Evolutionary conservation across 192 early-diverging fungal genomes (phyloP).

Genomic region (Pilaira anomala): DNA sequence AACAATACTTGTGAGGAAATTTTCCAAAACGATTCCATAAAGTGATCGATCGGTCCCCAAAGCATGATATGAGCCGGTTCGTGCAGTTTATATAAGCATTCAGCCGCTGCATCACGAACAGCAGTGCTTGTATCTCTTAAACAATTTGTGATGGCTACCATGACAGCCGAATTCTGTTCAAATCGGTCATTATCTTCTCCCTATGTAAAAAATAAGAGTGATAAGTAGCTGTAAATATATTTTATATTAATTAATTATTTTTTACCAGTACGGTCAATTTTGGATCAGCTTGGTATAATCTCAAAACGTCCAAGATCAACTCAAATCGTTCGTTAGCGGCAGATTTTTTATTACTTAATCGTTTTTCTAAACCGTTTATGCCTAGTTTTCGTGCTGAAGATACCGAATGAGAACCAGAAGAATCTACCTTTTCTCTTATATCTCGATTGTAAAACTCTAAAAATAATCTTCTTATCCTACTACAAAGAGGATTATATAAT

Average conservation of each 20-base stretch:
- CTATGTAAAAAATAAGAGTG: too few species aligned
- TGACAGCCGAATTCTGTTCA: slow-evolving; percentile 70
- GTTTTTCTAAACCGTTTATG: slow-evolving; percentile 39
- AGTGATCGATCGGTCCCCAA: slow-evolving; percentile 74
- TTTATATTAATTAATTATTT: slow-evolving; percentile 19
- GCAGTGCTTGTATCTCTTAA: slow-evolving; percentile 65
- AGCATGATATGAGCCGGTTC: slow-evolving; percentile 61
- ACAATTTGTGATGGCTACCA: slow-evolving; percentile 70
- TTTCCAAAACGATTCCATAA: slow-evolving; percentile 79
- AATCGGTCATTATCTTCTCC: slow-evolving; percentile 56
- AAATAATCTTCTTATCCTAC: slow-evolving; percentile 60
- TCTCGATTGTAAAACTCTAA: slow-evolving; percentile 48
- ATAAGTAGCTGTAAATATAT: too few species aligned
- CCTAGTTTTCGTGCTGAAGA: slow-evolving; percentile 27
- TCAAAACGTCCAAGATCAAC: slow-evolving; percentile 69
- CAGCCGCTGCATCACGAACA: slow-evolving; percentile 67
- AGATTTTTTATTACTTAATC: slow-evolving; percentile 43
- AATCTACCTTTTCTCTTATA: slow-evolving; percentile 8
- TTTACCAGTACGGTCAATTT: slow-evolving; percentile 65
- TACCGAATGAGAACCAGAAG: neutral
- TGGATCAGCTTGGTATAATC: slow-evolving; percentile 70
- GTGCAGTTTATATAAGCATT: slow-evolving; percentile 73
- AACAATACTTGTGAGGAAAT: slow-evolving; percentile 60
- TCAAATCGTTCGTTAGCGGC: slow-evolving; percentile 72
- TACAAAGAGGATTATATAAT: slow-evolving; percentile 55